Evolutionary conservation across 805 yeast species (phyloP), one percentile per base, ranked within the genome.

Genomic region (Yarrowia keelungensis): DNA sequence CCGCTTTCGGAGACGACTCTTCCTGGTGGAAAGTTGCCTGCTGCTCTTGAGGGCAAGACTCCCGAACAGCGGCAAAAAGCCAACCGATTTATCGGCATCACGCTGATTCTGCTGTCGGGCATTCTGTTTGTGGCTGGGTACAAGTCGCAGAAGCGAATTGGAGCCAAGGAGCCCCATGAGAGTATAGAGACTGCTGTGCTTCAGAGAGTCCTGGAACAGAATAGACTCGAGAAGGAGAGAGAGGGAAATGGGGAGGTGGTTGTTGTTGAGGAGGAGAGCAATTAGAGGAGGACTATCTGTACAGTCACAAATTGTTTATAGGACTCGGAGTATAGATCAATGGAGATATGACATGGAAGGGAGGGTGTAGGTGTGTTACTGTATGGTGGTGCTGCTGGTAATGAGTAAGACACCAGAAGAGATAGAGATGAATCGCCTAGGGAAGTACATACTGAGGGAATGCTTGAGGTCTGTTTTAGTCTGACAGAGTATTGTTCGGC

Each of bases 1-100:
- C 65, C 65, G 35, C 65, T 59, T 35, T 59, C 65, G 26, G 51
- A 59, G 14, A 59, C 65, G 8, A 59, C 65, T 45, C 51, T 59
- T 8, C 65, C 65, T 9, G 65, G 65, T 2, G 65, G 65, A 5
- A 59, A 59, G 41, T 35, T 59, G 36, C 65, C 65, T 35, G 9
- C 32, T 5, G 43, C 50, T 14, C n/a, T 59, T 32, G 41, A 45
- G 16, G 65, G 65, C 4, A 59, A 59, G 43, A 59, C 65, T 2
- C 35, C 51, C 12, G 65, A 43, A 14, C 65, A 59, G 51, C 51
- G 65, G 1, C 65, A 59, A 11, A 59, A 42, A 38, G 65, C 65
- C 35, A 59, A 59, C 11, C 51, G 65, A n/a, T 59, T 39, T 35
- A 59, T 59, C n/a, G 65, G 65, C n/a, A 59, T 59, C 35, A 45